A percentile compares a stretch with the other conserved stretches of the same genome.
These are phyloP conservation scores for Viridothelium virens DNA, from an alignment of 495 filamentous ascomycete species.

Conservation along the genomic window DNA sequence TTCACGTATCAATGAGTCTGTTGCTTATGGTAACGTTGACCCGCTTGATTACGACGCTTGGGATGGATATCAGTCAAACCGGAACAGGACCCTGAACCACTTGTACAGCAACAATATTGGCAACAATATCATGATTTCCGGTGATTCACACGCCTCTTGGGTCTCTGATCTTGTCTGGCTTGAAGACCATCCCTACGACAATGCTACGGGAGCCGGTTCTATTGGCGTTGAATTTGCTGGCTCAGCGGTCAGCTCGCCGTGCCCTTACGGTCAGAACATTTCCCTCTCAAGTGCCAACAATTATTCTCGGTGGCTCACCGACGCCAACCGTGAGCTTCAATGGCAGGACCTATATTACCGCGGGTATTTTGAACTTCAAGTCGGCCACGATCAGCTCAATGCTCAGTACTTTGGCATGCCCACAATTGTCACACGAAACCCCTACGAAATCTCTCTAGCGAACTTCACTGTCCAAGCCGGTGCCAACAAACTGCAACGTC, in stretches of 20 bases:
- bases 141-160: slow-evolving; percentile 58
- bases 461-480: slow-evolving; percentile 53
- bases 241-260: slow-evolving; percentile 49
- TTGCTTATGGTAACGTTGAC: slow-evolving; percentile 39
- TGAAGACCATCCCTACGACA: slow-evolving; percentile 48
- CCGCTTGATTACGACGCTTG: slow-evolving; percentile 55
- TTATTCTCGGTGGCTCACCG: slow-evolving; percentile 38
- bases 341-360: slow-evolving; percentile 65
- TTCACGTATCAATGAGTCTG: slow-evolving; percentile 46
- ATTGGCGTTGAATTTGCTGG: slow-evolving; percentile 63
- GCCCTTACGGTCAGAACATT: slow-evolving; percentile 44
- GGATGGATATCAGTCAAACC: slow-evolving; percentile 57
- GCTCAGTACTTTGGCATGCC: slow-evolving; percentile 50
- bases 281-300: slow-evolving; percentile 39
- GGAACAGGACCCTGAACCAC: slow-evolving; percentile 53
- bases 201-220: slow-evolving; percentile 47
- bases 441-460: slow-evolving; percentile 49
- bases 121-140: slow-evolving; percentile 61
- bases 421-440: slow-evolving; percentile 29
- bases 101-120: slow-evolving; percentile 54
- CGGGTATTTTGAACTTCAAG: slow-evolving; percentile 39
- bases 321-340: slow-evolving; percentile 51
- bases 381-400: slow-evolving; percentile 28
- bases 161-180: slow-evolving; percentile 61
- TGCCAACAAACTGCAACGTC: slow-evolving; percentile 45